Percentiles rank a stretch among this genome's conserved stretches.
Evolutionary conservation across 257 asterid species (phyloP).

Genomic region (Schizonepeta tenuifolia): DNA sequence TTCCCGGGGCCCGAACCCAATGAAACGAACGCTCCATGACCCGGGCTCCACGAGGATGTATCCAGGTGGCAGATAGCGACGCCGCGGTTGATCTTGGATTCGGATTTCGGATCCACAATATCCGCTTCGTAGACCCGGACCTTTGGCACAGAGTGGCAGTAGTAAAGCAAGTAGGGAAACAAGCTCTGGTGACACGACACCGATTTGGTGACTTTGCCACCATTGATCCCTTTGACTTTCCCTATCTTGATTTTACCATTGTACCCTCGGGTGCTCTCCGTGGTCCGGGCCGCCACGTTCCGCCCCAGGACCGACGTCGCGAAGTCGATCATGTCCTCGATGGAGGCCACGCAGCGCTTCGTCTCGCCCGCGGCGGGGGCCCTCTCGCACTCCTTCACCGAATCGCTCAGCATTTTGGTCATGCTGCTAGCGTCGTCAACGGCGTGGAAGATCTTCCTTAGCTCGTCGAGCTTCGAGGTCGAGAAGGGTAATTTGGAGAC

Average conservation of each 20-base stretch:
- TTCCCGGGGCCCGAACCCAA: slow-evolving; percentile 84
- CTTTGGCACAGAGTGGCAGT: slow-evolving; percentile 90
- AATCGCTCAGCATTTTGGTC: slow-evolving; percentile 48
- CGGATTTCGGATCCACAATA: slow-evolving; percentile 61
- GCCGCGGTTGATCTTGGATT: slow-evolving; percentile 65
- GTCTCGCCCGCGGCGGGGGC: slow-evolving; percentile 81
- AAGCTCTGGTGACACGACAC: slow-evolving; percentile 92
- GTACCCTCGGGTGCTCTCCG: slow-evolving; percentile 58
- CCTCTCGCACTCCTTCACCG: slow-evolving; percentile 76
- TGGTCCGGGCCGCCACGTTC: slow-evolving; percentile 65
- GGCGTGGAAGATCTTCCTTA: slow-evolving; percentile 72
- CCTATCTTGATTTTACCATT: slow-evolving; percentile 56
- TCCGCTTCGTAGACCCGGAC: slow-evolving; percentile 94
- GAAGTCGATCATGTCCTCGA: slow-evolving; percentile 94
- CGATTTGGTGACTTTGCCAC: slow-evolving; percentile 72
- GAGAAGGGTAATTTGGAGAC: slow-evolving; percentile 85
- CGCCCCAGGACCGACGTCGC: slow-evolving; percentile 78
- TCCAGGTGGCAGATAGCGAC: slow-evolving; percentile 91
- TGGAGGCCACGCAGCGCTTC: slow-evolving; percentile 78
- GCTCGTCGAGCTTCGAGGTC: slow-evolving; percentile 50
- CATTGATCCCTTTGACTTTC: slow-evolving; percentile 65
- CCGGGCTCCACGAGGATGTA: slow-evolving; percentile 76
- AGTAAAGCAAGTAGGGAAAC: slow-evolving; percentile 75
- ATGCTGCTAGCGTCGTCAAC: slow-evolving; percentile 55
- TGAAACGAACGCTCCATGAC: slow-evolving; percentile 80